Evolutionary conservation across 1,284 basidiomycete genomes (phyloP).

Genomic region (Fomitopsis betulina): DNA sequence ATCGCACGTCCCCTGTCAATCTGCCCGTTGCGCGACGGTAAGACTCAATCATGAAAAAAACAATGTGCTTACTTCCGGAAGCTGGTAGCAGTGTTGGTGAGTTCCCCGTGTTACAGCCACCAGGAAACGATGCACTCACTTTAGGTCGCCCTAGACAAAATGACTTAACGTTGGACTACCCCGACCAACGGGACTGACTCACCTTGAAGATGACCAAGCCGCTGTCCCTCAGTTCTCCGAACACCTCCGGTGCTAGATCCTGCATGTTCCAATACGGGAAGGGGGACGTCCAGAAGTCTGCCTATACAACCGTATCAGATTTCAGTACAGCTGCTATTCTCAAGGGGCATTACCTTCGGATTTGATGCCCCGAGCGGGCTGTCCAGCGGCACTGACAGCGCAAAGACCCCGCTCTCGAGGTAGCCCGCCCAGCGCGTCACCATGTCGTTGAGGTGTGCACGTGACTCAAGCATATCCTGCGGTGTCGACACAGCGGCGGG

Average conservation of each 20-base stretch:
- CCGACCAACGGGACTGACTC: slow-evolving; percentile 4
- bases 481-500: slow-evolving; percentile 9
- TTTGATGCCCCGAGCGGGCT: slow-evolving; percentile 55
- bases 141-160: slow-evolving; percentile 75
- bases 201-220: slow-evolving; percentile 92
- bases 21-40: slow-evolving; percentile 35
- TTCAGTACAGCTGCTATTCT: neutral
- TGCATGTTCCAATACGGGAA: slow-evolving; percentile 83
- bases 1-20: slow-evolving; percentile 85
- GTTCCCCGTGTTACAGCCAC: too few species aligned
- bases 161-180: neutral
- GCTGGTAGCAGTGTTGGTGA: slow-evolving; percentile 29
- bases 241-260: slow-evolving; percentile 53
- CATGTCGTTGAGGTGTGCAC: slow-evolving; percentile 51
- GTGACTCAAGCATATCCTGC: slow-evolving; percentile 22
- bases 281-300: slow-evolving; percentile 82
- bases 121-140: slow-evolving; percentile 37
- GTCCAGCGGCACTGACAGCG: slow-evolving; percentile 65
- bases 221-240: slow-evolving; percentile 56
- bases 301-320: slow-evolving; percentile 10
- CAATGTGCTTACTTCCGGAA: slow-evolving; percentile 72
- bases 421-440: slow-evolving; percentile 73
- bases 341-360: slow-evolving; percentile 26
- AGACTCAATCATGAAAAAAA: slow-evolving; percentile 6
- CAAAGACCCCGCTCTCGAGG: slow-evolving; percentile 67